A percentile compares a stretch with the other conserved stretches of the same genome.
Conservation (phyloP, 306 rosid species). For the Delonix regia region DNA sequence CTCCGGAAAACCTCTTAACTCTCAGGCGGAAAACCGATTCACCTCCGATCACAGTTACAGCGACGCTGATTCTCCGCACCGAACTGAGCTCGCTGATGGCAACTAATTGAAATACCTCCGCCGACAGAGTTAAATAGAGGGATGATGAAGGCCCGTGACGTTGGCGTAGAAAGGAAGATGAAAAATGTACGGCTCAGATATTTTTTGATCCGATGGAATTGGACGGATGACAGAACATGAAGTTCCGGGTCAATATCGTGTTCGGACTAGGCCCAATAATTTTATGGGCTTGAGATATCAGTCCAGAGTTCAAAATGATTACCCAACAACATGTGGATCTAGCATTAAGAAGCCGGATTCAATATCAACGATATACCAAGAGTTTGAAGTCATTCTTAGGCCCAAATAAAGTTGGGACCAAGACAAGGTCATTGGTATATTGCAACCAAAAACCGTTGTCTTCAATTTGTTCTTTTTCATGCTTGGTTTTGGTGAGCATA, state of each 20-base stretch:
- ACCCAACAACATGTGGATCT: too few species aligned
- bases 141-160: not conserved
- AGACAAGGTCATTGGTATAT: too few species aligned
- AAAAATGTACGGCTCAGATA: constrained; percentile 24
- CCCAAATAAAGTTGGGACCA: too few species aligned
- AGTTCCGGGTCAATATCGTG: not conserved
- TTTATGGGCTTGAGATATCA: too few species aligned
- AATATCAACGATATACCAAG: too few species aligned
- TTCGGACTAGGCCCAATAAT: too few species aligned
- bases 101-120: not conserved
- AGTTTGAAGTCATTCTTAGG: too few species aligned
- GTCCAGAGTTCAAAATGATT: too few species aligned
- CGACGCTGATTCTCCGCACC: not conserved
- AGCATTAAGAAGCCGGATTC: too few species aligned
- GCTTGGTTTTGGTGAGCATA: too few species aligned
- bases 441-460: too few species aligned
- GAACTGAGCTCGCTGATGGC: not conserved
- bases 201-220: not conserved
- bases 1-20: not conserved
- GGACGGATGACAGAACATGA: not conserved
- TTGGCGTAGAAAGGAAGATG: not conserved
- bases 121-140: constrained; percentile 10
- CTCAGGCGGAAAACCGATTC: not conserved
- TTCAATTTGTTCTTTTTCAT: too few species aligned
- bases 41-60: not conserved